Evolutionary conservation across 345 rosid species (phyloP).

Genomic region (Ceriops decandra): DNA sequence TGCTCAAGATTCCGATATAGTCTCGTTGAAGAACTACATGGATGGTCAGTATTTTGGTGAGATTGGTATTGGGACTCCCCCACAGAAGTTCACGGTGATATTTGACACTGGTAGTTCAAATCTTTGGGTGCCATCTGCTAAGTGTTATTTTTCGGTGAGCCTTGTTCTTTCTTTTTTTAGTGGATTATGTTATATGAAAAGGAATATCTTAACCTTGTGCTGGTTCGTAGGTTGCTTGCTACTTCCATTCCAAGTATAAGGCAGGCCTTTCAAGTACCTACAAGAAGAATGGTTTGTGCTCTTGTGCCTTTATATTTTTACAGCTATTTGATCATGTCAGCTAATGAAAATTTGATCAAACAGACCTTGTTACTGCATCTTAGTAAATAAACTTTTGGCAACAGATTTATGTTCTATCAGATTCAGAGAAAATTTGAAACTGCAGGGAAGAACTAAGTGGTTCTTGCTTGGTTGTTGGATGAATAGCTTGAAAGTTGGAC

Average conservation of each 20-base stretch:
- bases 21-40: slow-evolving; percentile 71
- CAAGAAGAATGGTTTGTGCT: slow-evolving; percentile 56
- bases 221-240: slow-evolving; percentile 68
- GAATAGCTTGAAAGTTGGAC: too few species aligned
- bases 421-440: too few species aligned
- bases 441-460: too few species aligned
- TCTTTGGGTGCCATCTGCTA: slow-evolving; percentile 91
- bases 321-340: too few species aligned
- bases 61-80: slow-evolving; percentile 81
- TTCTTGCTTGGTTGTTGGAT: too few species aligned
- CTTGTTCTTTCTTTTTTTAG: not conserved
- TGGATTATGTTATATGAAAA: not conserved
- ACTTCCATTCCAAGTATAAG: slow-evolving; percentile 75
- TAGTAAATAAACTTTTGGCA: not conserved
- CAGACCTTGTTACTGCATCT: not conserved
- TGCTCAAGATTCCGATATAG: slow-evolving; percentile 60
- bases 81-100: slow-evolving; percentile 85
- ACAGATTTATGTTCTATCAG: not conserved
- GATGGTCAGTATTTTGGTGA: slow-evolving; percentile 96
- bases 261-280: slow-evolving; percentile 66
- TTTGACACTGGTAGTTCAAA: slow-evolving; percentile 97
- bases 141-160: slow-evolving; percentile 83
- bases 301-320: too few species aligned
- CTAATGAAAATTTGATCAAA: too few species aligned
- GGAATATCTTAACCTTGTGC: slow-evolving; percentile 2